phyloP scores from a whole-genome alignment of 2,329 filamentous ascomycete species.

The Drechslerella coelobrocha region DNA sequence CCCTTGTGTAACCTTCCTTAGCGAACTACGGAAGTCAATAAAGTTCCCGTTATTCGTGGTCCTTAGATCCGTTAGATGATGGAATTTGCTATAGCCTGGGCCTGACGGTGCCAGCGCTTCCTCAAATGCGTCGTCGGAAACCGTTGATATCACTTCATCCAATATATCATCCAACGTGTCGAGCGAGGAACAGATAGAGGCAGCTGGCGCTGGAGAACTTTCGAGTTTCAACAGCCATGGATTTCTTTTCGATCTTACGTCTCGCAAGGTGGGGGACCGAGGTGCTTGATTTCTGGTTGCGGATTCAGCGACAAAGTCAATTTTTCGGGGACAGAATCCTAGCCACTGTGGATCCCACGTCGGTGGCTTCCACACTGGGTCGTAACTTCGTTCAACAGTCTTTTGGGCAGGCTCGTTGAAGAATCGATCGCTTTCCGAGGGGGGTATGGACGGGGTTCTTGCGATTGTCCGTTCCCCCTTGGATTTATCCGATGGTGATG shows the following conservation, averaged over 20 bases:
- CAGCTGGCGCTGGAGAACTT: slow-evolving; percentile 27
- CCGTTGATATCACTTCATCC: neutral
- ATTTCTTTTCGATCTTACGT: neutral
- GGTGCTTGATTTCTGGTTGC: neutral
- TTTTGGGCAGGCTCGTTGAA: neutral
- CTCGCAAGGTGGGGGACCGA: neutral
- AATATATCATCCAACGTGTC: slow-evolving; percentile 1
- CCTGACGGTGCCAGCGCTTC: too few species aligned
- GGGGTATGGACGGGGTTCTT: neutral
- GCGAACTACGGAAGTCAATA: too few species aligned
- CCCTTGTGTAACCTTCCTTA: too few species aligned
- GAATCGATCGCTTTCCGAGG: neutral
- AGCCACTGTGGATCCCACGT: slow-evolving; percentile 15
- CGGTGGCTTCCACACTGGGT: slow-evolving; percentile 1
- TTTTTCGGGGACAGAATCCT: slow-evolving; percentile 24
- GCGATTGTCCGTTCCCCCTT: neutral
- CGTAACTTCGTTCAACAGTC: neutral
- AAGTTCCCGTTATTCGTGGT: too few species aligned
- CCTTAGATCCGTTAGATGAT: neutral
- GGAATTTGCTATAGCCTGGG: neutral
- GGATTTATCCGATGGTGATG: neutral
- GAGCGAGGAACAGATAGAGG: slow-evolving; percentile 31
- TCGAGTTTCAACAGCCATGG: slow-evolving; percentile 6
- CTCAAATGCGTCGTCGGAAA: neutral
- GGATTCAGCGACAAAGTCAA: slow-evolving; percentile 24